Evolutionary conservation across 208 protist genomes (phyloP), one percentile per base, ranked within the genome.

Genomic region (Leishmania turanica): DNA sequence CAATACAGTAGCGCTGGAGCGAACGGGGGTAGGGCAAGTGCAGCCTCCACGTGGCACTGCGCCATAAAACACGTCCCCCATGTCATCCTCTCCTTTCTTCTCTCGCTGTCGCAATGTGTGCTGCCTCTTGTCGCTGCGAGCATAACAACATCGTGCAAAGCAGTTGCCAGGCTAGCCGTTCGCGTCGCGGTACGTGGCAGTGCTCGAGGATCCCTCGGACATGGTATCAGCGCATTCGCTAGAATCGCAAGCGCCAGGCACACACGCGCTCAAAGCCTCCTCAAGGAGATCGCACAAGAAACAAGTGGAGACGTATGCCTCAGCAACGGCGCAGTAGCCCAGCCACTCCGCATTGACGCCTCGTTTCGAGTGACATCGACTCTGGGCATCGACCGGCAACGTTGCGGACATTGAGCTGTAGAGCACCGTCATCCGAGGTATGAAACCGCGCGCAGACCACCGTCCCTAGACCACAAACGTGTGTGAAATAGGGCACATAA

Each of bases 371-470:
- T 37, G 15, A 21, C 19, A 15, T 47, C 51, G 3, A 45, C 60
- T 13, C 72, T 31, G 7, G 7, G 31, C 70, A 17, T 71, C 66
- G 13, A 37, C 1, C 31, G 13, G 34, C 4, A 8, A 72, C 31
- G 27, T 9, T 9, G 5, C 64, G 64, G 4, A 21, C 40, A 37
- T 40, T 40, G 37, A 1, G 37, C 90, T 90, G 66, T 81, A 89
- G 1, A 56, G 47, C 4, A 80, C 56, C 53, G 69, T 84, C 76
- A 93, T 85, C 69, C 66, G 81, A 51, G 88, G 79, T 86, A 96
- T 96, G 27, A 89, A 56, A 31, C 90, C 88, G 7, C 86, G 72
- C 8, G 70, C 47, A 15, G 83, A 87, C 92, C 90, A 93, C 31
- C 73, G 77, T 5, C 84, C 81, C 34, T 77, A 70, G 31, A 84